Conservation (phyloP, 1,284 basidiomycete genomes). For the Wolfiporia cocos region DNA sequence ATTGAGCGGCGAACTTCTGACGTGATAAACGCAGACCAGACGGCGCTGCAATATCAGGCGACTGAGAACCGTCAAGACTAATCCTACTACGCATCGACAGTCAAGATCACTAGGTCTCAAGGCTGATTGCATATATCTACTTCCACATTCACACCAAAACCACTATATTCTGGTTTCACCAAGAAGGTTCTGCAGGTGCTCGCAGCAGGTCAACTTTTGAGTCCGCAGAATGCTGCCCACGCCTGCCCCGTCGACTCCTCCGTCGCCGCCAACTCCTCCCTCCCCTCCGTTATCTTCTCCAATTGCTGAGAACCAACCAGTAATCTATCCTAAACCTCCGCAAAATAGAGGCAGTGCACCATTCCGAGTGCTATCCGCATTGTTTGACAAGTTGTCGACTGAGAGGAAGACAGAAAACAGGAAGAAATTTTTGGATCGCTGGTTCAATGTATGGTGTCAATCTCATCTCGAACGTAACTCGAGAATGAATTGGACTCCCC, state of each 20-base stretch:
- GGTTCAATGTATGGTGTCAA: conserved; percentile 65
- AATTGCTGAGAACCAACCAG: conserved; percentile 16
- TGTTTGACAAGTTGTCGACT: conserved; percentile 64
- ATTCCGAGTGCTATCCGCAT: conserved; percentile 54
- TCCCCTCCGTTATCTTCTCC: conserved; percentile 20
- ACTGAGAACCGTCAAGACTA: too few species aligned
- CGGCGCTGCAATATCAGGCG: too few species aligned
- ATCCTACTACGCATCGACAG: too few species aligned
- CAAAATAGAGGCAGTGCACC: conserved; percentile 60
- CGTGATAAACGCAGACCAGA: too few species aligned
- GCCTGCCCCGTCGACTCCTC: conserved; percentile 51
- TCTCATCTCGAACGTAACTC: neutral
- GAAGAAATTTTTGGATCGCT: conserved; percentile 53
- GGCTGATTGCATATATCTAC: too few species aligned
- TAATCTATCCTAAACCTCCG: conserved; percentile 45
- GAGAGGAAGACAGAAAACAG: conserved; percentile 69
- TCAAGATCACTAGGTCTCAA: too few species aligned
- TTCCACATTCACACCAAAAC: too few species aligned
- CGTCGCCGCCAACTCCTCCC: conserved; percentile 34
- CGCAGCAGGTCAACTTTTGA: too few species aligned
- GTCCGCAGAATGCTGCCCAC: too few species aligned
- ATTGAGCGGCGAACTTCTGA: too few species aligned
- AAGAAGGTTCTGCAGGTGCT: too few species aligned
- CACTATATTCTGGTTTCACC: too few species aligned
- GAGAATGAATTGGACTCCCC: neutral